phyloP scores from a whole-genome alignment of 306 rosid species.

The Aeschynomene evenia region DNA sequence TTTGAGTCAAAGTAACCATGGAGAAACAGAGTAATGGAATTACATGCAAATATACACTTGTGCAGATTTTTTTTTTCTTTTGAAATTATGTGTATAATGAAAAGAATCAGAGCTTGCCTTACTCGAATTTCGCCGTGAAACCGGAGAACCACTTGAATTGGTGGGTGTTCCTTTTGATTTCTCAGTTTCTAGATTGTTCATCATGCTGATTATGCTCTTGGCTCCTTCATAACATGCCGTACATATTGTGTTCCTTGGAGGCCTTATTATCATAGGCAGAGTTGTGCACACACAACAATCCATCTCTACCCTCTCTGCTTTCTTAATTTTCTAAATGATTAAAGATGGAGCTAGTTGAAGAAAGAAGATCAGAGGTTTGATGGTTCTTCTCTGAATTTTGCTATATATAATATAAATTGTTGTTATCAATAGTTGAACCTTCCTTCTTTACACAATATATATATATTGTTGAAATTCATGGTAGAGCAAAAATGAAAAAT shows the following conservation, averaged over 20 bases:
- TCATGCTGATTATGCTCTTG: slow-evolving; percentile 48
- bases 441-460: slow-evolving; percentile 19
- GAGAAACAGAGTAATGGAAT: not conserved
- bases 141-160: not conserved
- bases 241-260: slow-evolving; percentile 84
- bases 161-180: slow-evolving; percentile 23
- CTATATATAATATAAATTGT: not conserved
- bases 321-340: not conserved
- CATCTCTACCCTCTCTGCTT: slow-evolving; percentile 43
- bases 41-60: too few relatives aligned
- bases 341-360: not conserved
- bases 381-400: slow-evolving; percentile 18
- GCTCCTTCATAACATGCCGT: slow-evolving; percentile 81
- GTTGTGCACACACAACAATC: slow-evolving; percentile 79
- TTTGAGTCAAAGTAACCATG: too few relatives aligned
- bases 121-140: slow-evolving; percentile 41
- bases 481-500: too few relatives aligned
- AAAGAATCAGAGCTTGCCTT: slow-evolving; percentile 72
- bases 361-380: slow-evolving; percentile 1
- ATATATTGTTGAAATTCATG: too few relatives aligned
- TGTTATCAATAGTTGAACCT: not conserved
- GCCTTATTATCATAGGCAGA: slow-evolving; percentile 68
- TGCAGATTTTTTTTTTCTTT: not conserved
- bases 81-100: not conserved
- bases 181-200: slow-evolving; percentile 49